Evolutionary conservation across 1,284 basidiomycete species (phyloP).

Genomic region (Somion occarium): DNA sequence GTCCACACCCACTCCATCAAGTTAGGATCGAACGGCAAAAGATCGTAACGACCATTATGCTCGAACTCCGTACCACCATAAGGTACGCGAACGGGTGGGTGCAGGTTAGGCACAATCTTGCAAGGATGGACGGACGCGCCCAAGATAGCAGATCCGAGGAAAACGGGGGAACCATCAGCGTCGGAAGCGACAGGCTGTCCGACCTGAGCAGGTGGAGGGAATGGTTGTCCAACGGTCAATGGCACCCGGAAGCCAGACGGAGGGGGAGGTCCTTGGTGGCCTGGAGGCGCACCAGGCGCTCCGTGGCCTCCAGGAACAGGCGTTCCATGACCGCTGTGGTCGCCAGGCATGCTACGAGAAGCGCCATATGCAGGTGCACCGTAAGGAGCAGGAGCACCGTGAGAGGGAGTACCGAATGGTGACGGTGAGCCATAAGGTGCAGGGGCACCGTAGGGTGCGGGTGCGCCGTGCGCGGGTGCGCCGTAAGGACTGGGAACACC

Average conservation of each 20-base stretch:
- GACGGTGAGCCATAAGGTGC: conserved; percentile 2
- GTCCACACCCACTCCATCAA: conserved; percentile 71
- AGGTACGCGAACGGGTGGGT: conserved; percentile 48
- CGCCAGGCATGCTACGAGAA: neutral
- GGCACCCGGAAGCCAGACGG: conserved; percentile 63
- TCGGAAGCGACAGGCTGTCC: conserved; percentile 49
- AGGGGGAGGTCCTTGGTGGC: conserved; percentile 25
- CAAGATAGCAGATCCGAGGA: conserved; percentile 67
- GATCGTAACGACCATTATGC: conserved; percentile 62
- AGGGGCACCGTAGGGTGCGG: conserved; percentile 2
- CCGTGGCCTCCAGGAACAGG: conserved; percentile 9
- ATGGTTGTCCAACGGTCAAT: conserved; percentile 38
- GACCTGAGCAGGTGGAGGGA: conserved; percentile 39
- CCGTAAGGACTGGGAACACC: conserved; percentile 3
- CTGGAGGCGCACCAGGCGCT: conserved; percentile 4
- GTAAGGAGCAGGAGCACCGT: conserved; percentile 8
- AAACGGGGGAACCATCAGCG: conserved; percentile 52
- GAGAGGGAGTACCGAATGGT: neutral
- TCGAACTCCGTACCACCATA: conserved; percentile 57
- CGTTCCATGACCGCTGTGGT: neutral
- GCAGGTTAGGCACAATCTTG: conserved; percentile 63
- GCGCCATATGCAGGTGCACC: neutral
- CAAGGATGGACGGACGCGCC: conserved; percentile 69
- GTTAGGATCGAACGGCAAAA: conserved; percentile 59
- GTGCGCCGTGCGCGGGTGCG: conserved; percentile 4